Evolutionary conservation across 306 rosid genomes (phyloP), one percentile per base, ranked within the genome.

Genomic region (Prunus davidiana): DNA sequence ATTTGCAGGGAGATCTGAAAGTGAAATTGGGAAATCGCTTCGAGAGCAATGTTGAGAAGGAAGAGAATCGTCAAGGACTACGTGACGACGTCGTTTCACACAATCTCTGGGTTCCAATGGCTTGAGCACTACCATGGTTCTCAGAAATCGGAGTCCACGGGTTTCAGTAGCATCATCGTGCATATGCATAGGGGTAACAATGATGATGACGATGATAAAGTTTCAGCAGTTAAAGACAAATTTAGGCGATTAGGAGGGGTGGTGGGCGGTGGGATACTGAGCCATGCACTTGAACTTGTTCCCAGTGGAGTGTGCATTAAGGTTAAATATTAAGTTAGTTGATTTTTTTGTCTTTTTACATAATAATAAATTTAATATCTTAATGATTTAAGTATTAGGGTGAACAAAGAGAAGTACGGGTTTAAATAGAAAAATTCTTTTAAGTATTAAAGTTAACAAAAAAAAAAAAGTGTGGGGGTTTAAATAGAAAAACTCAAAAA

Each of bases 21-120:
- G 12, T 28, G 30, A 28, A 73, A 47, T 71, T 73, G 11, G n/a
- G 64, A 19, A 76, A 93, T 91, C 96, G 93, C 92, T 24, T 84
- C 85, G 2, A 78, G 79, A 80, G 89, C 93, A 38, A 80, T 93
- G 80, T 67, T 88, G 68, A 83, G 91, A 65, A 82, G 89, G 76
- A 91, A 76, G 61, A 86, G 74, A 15, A 68, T 83, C 50, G 27
- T 86, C 72, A 76, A 82, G 51, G 80, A 76, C 16, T 84, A 82
- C 70, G 45, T 82, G 5, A 82, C 67, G 74, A 18, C 51, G 49
- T 82, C 77, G 13, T 20, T 69, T 12, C 63, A 80, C 75, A 66
- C 86, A 60, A 81, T 70, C 64, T 69, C 52, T 41, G 76, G 73
- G 76, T 84, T 74, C 71, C 90, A 65, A 45, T 69, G 68, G 70